Conservation (phyloP, 192 early-diverging fungal genomes). For the Chytriomyces sp. region DNA sequence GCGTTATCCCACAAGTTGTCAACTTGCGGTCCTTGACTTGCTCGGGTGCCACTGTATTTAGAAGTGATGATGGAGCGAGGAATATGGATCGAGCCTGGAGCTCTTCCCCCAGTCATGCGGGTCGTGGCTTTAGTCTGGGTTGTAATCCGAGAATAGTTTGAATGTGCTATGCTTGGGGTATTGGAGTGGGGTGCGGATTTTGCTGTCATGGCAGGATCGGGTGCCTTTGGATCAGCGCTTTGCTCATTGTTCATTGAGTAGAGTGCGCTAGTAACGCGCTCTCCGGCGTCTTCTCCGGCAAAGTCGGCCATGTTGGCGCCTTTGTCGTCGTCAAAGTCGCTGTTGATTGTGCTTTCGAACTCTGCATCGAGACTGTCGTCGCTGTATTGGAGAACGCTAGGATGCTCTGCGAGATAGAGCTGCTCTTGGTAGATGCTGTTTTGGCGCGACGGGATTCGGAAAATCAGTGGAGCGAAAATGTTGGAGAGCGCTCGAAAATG, state of each 20-base stretch:
- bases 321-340: conserved; percentile 8
- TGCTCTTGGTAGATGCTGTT: conserved; percentile 28
- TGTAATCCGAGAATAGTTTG: background rate
- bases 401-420: conserved; percentile 14
- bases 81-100: background rate
- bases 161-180: background rate
- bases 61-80: conserved; percentile 20
- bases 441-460: conserved; percentile 18
- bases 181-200: background rate
- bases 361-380: conserved; percentile 31
- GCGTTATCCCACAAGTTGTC: conserved; percentile 22
- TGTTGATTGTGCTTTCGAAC: conserved; percentile 2
- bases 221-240: background rate
- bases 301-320: conserved; percentile 19
- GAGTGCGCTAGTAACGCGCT: background rate
- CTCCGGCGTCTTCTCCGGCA: background rate
- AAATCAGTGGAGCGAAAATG: conserved; percentile 24
- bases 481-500: conserved; percentile 19
- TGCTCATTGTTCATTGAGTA: background rate
- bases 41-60: conserved; percentile 25
- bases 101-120: background rate
- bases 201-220: background rate
- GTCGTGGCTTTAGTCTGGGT: background rate
- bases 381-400: conserved; percentile 14
- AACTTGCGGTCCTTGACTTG: conserved; percentile 7